phyloP scores from a whole-genome alignment of 2,329 filamentous ascomycete species.

The Trichoderma endophyticum region DNA sequence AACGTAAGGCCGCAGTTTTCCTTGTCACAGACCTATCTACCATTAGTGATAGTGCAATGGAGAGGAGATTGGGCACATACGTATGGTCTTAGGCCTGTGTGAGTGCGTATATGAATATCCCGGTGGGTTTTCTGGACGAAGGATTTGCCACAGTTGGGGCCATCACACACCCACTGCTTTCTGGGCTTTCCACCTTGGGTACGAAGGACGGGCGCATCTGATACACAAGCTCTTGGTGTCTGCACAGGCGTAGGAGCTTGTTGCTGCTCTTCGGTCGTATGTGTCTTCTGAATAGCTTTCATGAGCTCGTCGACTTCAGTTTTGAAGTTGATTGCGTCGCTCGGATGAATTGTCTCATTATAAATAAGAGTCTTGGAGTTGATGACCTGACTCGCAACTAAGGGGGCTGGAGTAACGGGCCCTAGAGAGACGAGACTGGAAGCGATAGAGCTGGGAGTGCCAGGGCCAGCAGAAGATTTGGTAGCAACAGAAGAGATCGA shows the following conservation, averaged over 20 bases:
- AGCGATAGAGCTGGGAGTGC: conserved; percentile 17
- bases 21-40: conserved; percentile 62
- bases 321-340: conserved; percentile 61
- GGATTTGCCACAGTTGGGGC: conserved; percentile 72
- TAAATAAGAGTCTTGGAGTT: conserved; percentile 41
- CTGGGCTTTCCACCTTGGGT: conserved; percentile 30
- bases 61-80: conserved; percentile 49
- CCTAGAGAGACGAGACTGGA: neutral
- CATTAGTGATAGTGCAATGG: conserved; percentile 24
- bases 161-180: conserved; percentile 71
- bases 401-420: conserved; percentile 20
- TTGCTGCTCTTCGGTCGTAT: conserved; percentile 37
- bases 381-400: conserved; percentile 11
- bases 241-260: conserved; percentile 26
- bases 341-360: conserved; percentile 46
- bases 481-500: conserved; percentile 26
- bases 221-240: conserved; percentile 8
- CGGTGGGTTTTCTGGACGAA: conserved; percentile 93
- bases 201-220: conserved; percentile 13
- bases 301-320: conserved; percentile 85
- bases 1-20: conserved; percentile 74
- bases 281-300: conserved; percentile 77
- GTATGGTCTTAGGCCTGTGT: conserved; percentile 88
- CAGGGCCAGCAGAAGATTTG: conserved; percentile 22
- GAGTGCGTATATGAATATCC: conserved; percentile 81